A percentile compares a stretch with the other conserved stretches of the same genome.
Evolutionary conservation across 495 filamentous ascomycete species (phyloP).

Genomic region (Talaromyces wortmannii): DNA sequence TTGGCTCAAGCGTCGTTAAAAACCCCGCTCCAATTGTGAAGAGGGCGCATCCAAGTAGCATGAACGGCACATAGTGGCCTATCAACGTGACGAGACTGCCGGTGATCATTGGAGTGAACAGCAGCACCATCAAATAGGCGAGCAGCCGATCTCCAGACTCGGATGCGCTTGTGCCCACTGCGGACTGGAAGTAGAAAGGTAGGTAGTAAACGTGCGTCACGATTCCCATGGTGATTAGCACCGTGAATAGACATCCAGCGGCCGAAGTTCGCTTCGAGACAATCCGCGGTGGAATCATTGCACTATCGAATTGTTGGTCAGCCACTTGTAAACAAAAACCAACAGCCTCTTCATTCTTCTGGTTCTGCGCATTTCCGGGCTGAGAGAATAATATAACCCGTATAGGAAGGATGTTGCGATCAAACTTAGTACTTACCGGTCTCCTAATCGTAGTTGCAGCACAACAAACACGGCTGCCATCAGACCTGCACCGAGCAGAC

Average conservation of each 20-base stretch:
- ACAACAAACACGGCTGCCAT: constrained; percentile 18
- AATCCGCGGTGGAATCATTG: constrained; percentile 20
- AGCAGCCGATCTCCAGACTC: neutral
- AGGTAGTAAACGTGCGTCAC: constrained; percentile 43
- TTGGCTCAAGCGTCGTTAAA: constrained; percentile 45
- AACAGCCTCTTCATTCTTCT: too few species aligned
- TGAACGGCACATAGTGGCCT: constrained; percentile 65
- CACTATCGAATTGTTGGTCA: too few species aligned
- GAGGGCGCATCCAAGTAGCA: constrained; percentile 45
- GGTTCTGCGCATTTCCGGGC: too few species aligned
- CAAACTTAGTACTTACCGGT: constrained; percentile 2
- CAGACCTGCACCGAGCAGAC: constrained; percentile 25
- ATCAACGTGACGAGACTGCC: constrained; percentile 49
- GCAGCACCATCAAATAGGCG: constrained; percentile 10
- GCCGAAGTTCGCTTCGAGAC: constrained; percentile 39
- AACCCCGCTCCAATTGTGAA: constrained; percentile 57
- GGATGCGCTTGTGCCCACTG: constrained; percentile 34
- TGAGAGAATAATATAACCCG: too few species aligned
- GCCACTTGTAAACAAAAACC: too few species aligned
- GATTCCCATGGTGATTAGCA: constrained; percentile 47
- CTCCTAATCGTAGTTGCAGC: neutral
- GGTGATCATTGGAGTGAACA: constrained; percentile 18
- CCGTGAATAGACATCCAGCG: constrained; percentile 41
- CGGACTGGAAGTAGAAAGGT: constrained; percentile 43
- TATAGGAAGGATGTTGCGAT: constrained; percentile 14